Evolutionary conservation across 1,284 basidiomycete species (phyloP).

Genomic region (Heterobasidion parviporum): DNA sequence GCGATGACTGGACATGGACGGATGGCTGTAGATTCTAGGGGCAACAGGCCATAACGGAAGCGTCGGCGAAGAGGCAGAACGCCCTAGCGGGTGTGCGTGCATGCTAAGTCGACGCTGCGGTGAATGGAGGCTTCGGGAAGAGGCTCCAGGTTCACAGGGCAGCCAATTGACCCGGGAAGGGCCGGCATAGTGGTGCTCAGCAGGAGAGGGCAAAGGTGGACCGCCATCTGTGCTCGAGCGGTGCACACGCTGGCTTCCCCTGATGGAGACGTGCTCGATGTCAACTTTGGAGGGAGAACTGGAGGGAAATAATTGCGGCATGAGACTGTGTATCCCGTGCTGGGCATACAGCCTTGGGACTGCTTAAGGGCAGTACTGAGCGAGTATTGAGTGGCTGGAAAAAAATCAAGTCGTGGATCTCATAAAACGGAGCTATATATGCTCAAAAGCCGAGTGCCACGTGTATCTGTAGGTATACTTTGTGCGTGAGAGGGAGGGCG

Average conservation of each 20-base stretch:
- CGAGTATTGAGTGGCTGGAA: neutral
- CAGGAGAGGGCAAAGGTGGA: neutral
- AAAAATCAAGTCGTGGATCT: neutral
- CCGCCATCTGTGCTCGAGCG: neutral
- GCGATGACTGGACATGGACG: slow-evolving; percentile 9
- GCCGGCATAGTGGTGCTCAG: slow-evolving; percentile 4
- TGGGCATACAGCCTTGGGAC: neutral
- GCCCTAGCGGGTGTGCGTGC: slow-evolving; percentile 5
- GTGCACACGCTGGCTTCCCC: neutral
- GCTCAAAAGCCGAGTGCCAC: neutral
- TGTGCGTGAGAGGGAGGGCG: neutral
- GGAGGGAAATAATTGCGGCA: neutral
- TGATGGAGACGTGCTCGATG: neutral
- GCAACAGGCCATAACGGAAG: slow-evolving; percentile 5
- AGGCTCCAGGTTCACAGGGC: neutral
- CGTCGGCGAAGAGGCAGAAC: slow-evolving; percentile 6
- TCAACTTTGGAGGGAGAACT: neutral
- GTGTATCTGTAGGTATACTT: neutral
- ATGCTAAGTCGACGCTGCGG: slow-evolving; percentile 6
- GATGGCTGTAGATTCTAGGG: slow-evolving; percentile 7
- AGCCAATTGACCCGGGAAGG: slow-evolving; percentile 13
- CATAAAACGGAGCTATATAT: neutral
- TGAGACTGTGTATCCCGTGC: neutral
- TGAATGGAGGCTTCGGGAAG: neutral
- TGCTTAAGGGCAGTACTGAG: neutral